Evolutionary conservation across 768 basidiomycete species (phyloP).

Genomic region (Collybiopsis confluens): DNA sequence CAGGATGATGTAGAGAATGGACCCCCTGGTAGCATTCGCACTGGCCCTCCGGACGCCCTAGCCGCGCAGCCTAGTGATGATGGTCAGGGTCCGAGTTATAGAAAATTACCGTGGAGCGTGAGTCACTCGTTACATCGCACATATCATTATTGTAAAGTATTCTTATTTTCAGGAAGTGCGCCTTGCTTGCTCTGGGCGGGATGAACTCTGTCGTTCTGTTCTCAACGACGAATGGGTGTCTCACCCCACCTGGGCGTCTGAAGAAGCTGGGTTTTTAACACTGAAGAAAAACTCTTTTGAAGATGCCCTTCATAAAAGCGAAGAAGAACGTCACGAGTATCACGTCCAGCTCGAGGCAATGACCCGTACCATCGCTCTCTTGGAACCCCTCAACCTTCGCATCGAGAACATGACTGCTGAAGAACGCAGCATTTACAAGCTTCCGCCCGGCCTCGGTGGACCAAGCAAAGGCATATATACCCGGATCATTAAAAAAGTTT

Average conservation of each 20-base stretch:
- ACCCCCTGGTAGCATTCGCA: constrained; percentile 75
- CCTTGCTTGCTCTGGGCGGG: constrained; percentile 90
- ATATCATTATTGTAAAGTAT: not conserved
- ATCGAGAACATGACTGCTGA: constrained; percentile 88
- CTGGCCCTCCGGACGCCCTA: constrained; percentile 70
- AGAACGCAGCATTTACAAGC: constrained; percentile 75
- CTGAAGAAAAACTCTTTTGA: constrained; percentile 98
- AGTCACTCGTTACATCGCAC: constrained; percentile 29
- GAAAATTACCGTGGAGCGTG: constrained; percentile 83
- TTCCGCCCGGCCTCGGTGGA: constrained; percentile 88
- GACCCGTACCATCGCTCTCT: constrained; percentile 80
- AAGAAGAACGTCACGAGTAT: constrained; percentile 98
- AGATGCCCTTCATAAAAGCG: constrained; percentile 92
- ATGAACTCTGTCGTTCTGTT: constrained; percentile 91
- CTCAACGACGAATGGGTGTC: constrained; percentile 98
- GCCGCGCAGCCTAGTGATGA: constrained; percentile 78
- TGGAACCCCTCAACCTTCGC: constrained; percentile 82
- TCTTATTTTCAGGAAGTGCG: constrained; percentile 63
- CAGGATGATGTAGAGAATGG: constrained; percentile 59
- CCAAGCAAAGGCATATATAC: constrained; percentile 84
- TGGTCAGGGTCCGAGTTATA: constrained; percentile 91
- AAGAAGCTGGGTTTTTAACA: constrained; percentile 89
- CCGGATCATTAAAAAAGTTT: constrained; percentile 90
- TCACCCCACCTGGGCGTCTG: constrained; percentile 97
- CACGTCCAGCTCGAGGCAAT: constrained; percentile 94